Percentiles rank a stretch among this genome's conserved stretches.
Conservation (phyloP, 805 yeast genomes). For the Metschnikowia arizonensis region DNA sequence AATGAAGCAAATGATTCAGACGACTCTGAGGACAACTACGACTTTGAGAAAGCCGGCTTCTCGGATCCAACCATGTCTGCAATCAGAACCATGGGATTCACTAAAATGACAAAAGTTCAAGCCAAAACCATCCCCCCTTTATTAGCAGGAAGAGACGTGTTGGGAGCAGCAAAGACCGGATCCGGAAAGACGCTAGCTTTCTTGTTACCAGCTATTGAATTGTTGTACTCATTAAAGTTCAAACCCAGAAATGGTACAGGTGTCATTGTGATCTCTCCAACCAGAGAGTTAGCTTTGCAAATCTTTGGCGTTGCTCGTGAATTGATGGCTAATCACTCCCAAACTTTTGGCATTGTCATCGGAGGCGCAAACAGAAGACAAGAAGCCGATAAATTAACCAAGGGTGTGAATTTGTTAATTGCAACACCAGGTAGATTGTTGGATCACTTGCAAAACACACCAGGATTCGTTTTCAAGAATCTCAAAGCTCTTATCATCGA, state of each 20-base stretch:
- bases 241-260: conserved; percentile 99
- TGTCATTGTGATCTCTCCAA: conserved; percentile 92
- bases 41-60: conserved; percentile 47
- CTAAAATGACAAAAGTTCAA: conserved; percentile 90
- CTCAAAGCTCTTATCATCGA: conserved; percentile 91
- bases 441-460: conserved; percentile 94
- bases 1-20: conserved; percentile 29
- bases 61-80: conserved; percentile 82
- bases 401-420: conserved; percentile 89
- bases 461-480: conserved; percentile 90
- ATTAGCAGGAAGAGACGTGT: conserved; percentile 92
- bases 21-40: conserved; percentile 26
- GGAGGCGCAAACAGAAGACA: conserved; percentile 98
- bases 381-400: conserved; percentile 89
- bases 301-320: conserved; percentile 98
- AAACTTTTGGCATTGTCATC: conserved; percentile 93
- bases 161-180: conserved; percentile 99
- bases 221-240: conserved; percentile 83
- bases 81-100: conserved; percentile 83
- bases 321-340: conserved; percentile 83
- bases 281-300: conserved; percentile 95
- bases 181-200: conserved; percentile 98
- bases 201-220: conserved; percentile 90
- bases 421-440: conserved; percentile 97
- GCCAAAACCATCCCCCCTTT: conserved; percentile 95